phyloP scores from a whole-genome alignment of 75 land plant genomes.

The Adiantum capillusveneris region DNA sequence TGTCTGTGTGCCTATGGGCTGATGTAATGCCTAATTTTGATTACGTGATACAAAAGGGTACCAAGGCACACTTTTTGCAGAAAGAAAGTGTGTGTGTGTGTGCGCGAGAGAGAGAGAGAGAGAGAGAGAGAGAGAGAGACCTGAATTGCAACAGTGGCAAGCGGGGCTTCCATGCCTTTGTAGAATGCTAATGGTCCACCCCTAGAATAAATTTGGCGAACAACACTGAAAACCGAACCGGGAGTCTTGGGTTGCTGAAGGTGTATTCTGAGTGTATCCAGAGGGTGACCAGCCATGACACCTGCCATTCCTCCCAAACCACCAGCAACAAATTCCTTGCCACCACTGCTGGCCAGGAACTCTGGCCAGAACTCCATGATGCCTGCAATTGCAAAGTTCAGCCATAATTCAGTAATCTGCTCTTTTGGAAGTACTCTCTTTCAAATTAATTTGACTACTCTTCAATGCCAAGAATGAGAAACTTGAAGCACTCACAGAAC shows the following conservation, averaged over 20 bases:
- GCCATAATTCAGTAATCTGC: too few species aligned
- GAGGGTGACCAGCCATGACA: constrained; percentile 74
- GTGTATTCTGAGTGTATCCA: constrained; percentile 73
- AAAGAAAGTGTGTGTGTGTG: too few species aligned
- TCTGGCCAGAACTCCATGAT: constrained; percentile 95
- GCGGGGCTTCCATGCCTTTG: constrained; percentile 86
- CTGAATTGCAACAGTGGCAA: constrained; percentile 85
- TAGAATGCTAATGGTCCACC: constrained; percentile 75
- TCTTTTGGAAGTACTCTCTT: too few species aligned
- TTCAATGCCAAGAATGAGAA: too few species aligned
- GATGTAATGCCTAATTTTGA: too few species aligned
- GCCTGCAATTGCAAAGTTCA: too few species aligned
- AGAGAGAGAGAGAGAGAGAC: constrained; percentile 18
- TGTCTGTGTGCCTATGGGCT: too few species aligned
- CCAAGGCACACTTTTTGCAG: too few species aligned
- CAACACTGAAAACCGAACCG: constrained; percentile 38
- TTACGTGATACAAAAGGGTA: too few species aligned
- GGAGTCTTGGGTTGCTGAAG: constrained; percentile 46
- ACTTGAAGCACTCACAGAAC: too few species aligned
- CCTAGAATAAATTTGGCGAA: constrained; percentile 38
- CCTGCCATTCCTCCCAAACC: constrained; percentile 94
- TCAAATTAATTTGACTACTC: too few species aligned
- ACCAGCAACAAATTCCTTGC: constrained; percentile 89
- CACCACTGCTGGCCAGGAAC: constrained; percentile 80
- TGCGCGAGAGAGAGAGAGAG: too few species aligned